Conservation (phyloP, 306 rosid species). For the Cicer yamashitae region DNA sequence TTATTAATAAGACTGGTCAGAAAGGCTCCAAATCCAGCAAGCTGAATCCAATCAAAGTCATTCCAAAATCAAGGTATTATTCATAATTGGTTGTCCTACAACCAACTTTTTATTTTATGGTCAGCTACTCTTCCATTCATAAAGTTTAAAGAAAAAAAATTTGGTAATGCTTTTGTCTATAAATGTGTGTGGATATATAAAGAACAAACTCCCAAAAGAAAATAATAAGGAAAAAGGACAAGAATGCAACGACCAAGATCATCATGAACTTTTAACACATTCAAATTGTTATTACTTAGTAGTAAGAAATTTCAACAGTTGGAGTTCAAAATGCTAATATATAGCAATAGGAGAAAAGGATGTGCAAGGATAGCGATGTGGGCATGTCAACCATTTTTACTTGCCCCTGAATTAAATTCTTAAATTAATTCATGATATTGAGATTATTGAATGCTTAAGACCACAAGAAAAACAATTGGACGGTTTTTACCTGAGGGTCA, state of each 20-base stretch:
- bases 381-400: constrained; percentile 17
- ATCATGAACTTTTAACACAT: constrained; percentile 11
- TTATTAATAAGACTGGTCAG: constrained; percentile 41
- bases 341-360: neutral
- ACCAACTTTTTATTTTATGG: constrained; percentile 40
- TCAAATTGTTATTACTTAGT: neutral
- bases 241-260: constrained; percentile 13
- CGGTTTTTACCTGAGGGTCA: neutral
- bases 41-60: constrained; percentile 50
- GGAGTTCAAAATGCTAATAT: neutral
- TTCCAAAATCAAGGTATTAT: constrained; percentile 59
- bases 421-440: constrained; percentile 33
- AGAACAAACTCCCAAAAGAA: constrained; percentile 41
- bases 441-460: constrained; percentile 23
- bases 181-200: constrained; percentile 1
- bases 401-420: constrained; percentile 11
- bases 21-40: constrained; percentile 56
- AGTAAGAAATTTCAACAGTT: constrained; percentile 8
- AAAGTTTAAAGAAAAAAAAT: constrained; percentile 20
- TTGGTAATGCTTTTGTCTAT: constrained; percentile 5
- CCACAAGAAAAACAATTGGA: constrained; percentile 37
- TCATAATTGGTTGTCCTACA: constrained; percentile 54
- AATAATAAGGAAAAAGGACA: constrained; percentile 41
- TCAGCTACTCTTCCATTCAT: constrained; percentile 34
- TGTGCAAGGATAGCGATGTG: constrained; percentile 15